Conservation (phyloP, 78 protist species). For the Acrasis kona region DNA sequence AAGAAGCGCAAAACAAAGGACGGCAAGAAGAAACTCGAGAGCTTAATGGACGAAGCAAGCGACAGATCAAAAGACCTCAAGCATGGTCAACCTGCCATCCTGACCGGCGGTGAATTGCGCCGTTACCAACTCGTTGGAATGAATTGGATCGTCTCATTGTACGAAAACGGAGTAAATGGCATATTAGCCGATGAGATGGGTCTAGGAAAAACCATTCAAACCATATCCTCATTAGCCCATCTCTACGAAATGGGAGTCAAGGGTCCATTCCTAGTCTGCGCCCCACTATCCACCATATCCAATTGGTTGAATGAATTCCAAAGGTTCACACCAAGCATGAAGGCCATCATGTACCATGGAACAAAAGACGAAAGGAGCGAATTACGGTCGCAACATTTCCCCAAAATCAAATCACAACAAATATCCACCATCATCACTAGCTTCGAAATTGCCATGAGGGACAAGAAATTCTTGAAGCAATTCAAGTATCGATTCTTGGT, state of each 20-base stretch:
- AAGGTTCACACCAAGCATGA: conserved; percentile 63
- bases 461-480: conserved; percentile 58
- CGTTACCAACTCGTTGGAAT: conserved; percentile 89
- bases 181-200: conserved; percentile 82
- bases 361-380: neutral
- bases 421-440: conserved; percentile 80
- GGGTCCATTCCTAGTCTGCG: conserved; percentile 88
- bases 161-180: conserved; percentile 81
- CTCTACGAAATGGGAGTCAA: conserved; percentile 13
- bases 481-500: conserved; percentile 73
- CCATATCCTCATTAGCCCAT: conserved; percentile 32
- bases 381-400: neutral
- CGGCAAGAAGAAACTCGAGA: too few species aligned
- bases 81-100: neutral
- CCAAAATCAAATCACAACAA: conserved; percentile 3
- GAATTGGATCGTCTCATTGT: conserved; percentile 78
- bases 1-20: too few species aligned
- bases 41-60: neutral
- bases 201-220: conserved; percentile 70
- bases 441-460: conserved; percentile 77
- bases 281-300: conserved; percentile 66
- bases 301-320: conserved; percentile 77
- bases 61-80: neutral
- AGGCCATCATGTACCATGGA: conserved; percentile 50
- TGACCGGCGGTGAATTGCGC: conserved; percentile 64